Conservation (phyloP, 805 yeast genomes). For the Candida chilensis region DNA sequence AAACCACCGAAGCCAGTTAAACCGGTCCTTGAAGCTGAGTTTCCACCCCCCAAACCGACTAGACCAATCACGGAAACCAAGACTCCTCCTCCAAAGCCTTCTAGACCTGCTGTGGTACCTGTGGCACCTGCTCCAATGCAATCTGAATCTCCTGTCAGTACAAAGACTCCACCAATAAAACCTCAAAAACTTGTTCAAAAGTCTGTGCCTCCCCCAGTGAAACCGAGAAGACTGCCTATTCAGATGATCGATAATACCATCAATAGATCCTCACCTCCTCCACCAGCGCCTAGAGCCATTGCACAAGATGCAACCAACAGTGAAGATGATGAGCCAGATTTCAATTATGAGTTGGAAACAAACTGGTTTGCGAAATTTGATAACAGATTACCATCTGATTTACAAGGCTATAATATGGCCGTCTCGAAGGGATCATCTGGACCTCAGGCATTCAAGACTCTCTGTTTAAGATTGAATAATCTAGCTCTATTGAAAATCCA, state of each 20-base stretch:
- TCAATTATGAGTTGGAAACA: constrained; percentile 30
- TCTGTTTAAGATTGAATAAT: constrained; percentile 32
- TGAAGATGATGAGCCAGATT: constrained; percentile 5
- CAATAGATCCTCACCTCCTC: constrained; percentile 3
- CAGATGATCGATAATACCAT: not conserved
- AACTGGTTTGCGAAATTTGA: constrained; percentile 36
- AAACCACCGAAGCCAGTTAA: constrained; percentile 20
- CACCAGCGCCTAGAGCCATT: constrained; percentile 4
- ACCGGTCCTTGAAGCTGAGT: too few relatives aligned
- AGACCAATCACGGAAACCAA: too few relatives aligned
- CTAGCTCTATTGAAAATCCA: constrained; percentile 23
- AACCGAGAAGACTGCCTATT: constrained; percentile 2
- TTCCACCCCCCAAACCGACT: too few relatives aligned
- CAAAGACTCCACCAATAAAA: constrained; percentile 1
- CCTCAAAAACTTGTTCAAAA: constrained; percentile 3
- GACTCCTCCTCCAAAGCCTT: constrained; percentile 11
- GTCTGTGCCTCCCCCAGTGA: constrained; percentile 4
- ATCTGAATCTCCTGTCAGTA: not conserved
- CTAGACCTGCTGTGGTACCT: too few relatives aligned
- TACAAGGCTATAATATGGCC: constrained; percentile 24
- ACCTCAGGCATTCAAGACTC: constrained; percentile 14
- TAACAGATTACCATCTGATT: constrained; percentile 21
- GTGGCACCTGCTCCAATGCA: not conserved
- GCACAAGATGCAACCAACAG: not conserved
- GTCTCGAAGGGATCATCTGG: constrained; percentile 15